Evolutionary conservation across 2,329 filamentous ascomycete genomes (phyloP).

Genomic region (Decorospora gaudefroyi): DNA sequence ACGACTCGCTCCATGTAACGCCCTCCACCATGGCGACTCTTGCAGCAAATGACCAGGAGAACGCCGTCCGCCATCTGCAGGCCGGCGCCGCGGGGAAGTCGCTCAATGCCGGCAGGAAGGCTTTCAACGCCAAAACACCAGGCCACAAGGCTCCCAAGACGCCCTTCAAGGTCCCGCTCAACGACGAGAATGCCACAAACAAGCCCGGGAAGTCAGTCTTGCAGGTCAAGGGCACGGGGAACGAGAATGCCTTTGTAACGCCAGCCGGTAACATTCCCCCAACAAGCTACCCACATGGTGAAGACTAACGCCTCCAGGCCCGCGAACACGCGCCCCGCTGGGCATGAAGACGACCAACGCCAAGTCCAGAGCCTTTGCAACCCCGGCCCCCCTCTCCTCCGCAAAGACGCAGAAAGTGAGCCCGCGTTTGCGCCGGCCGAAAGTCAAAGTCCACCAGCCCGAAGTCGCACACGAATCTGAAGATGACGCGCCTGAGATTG

Average conservation of each 20-base stretch:
- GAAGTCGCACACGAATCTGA: slow-evolving; percentile 58
- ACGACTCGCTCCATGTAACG: slow-evolving; percentile 40
- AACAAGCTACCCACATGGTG: slow-evolving; percentile 2
- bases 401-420: slow-evolving; percentile 70
- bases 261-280: slow-evolving; percentile 73
- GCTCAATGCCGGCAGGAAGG: slow-evolving; percentile 66
- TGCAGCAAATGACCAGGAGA: slow-evolving; percentile 82
- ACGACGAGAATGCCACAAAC: slow-evolving; percentile 82
- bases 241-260: slow-evolving; percentile 72
- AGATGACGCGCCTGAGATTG: slow-evolving; percentile 72
- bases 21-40: slow-evolving; percentile 67
- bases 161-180: slow-evolving; percentile 73
- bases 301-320: slow-evolving; percentile 12
- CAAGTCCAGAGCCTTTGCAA: slow-evolving; percentile 72
- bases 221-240: slow-evolving; percentile 62
- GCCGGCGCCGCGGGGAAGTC: slow-evolving; percentile 72
- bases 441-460: slow-evolving; percentile 66
- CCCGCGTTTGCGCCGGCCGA: slow-evolving; percentile 58
- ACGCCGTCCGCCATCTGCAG: slow-evolving; percentile 76
- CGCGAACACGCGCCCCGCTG: slow-evolving; percentile 74
- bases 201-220: slow-evolving; percentile 64
- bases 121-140: slow-evolving; percentile 75
- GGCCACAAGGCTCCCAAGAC: slow-evolving; percentile 78
- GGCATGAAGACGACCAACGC: slow-evolving; percentile 97
- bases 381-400: slow-evolving; percentile 64